A percentile compares a stretch with the other conserved stretches of the same genome.
Conservation (phyloP, 2,329 filamentous ascomycete species). For the Aureobasidium leucospermi region DNA sequence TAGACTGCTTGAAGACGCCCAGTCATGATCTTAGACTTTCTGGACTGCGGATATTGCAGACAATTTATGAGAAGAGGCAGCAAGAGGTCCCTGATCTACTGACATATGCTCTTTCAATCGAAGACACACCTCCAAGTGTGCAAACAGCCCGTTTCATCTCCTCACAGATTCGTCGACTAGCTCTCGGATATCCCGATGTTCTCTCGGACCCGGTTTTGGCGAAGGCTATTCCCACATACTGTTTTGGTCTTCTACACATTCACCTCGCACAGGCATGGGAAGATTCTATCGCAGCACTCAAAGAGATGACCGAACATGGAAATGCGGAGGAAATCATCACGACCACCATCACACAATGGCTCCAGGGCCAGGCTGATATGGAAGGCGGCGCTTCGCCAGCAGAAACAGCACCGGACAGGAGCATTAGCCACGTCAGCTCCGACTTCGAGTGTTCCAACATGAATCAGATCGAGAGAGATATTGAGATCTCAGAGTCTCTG, state of each 20-base stretch:
- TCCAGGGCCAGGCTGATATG: slow-evolving; percentile 39
- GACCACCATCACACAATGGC: slow-evolving; percentile 69
- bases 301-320: slow-evolving; percentile 63
- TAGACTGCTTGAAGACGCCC: slow-evolving; percentile 66
- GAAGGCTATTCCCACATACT: slow-evolving; percentile 68
- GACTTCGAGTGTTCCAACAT: slow-evolving; percentile 84
- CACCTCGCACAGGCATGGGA: slow-evolving; percentile 83
- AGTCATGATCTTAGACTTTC: slow-evolving; percentile 67
- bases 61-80: slow-evolving; percentile 45
- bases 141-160: slow-evolving; percentile 69
- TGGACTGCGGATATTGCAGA: slow-evolving; percentile 64
- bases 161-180: slow-evolving; percentile 79
- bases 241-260: slow-evolving; percentile 83
- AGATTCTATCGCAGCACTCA: slow-evolving; percentile 67
- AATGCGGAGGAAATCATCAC: slow-evolving; percentile 66
- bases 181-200: slow-evolving; percentile 53
- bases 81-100: slow-evolving; percentile 48
- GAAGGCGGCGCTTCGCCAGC: slow-evolving; percentile 28
- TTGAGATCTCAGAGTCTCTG: slow-evolving; percentile 3
- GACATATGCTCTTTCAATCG: slow-evolving; percentile 65
- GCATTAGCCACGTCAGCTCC: slow-evolving; percentile 40
- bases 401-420: slow-evolving; percentile 2
- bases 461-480: slow-evolving; percentile 39
- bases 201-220: slow-evolving; percentile 57
- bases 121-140: slow-evolving; percentile 70